Evolutionary conservation across 2,329 filamentous ascomycete species (phyloP), one percentile per base, ranked within the genome.

Genomic region (Penicillium sp.): DNA sequence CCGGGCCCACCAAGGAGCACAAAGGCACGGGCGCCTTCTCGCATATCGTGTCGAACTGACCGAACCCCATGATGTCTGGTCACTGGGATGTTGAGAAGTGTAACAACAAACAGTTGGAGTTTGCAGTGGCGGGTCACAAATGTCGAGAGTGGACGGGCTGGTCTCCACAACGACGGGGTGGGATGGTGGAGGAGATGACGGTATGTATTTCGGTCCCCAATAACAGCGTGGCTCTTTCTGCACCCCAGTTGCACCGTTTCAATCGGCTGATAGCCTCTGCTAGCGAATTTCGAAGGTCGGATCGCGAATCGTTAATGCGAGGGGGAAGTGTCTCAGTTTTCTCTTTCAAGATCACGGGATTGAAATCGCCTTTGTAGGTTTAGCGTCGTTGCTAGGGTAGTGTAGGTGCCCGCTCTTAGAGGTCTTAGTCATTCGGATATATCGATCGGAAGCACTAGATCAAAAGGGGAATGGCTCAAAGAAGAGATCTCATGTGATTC

Each of bases 21-120:
- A 97, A 79, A 59, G 94, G 94, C 65, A 99, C 82, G 61, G 92
- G 85, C 61, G 90, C 89, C 79, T 89, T 90, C 67, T 85, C 82
- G 84, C 94, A 99, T 80, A 97, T 89, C 67, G 83, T 81, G 58
- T 88, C 86, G 78, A 97, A 97, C 78, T 96, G 89, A 67, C 93
- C 93, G 77, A 97, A 97, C 64, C 87, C 89, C 83, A 96, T 93
- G 77, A 81, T 86, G 54, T 29, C 44, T 61, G 53, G n/a, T 61
- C 41, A 49, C 15, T 55, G 49, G 27, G 52, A 53, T 59, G 39
- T 55, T 33, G 53, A 58, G 51, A 33, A 50, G 61, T 57, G 57
- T 54, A 57, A 66, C 51, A 56, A 58, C 50, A 67, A 58, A 61
- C 51, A 58, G 47, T 38, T 49, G 49, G 33, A 51, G 56, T 60